Base-by-base conservation (phyloP, 768 basidiomycete genomes). In the Zangia roseola region DNA sequence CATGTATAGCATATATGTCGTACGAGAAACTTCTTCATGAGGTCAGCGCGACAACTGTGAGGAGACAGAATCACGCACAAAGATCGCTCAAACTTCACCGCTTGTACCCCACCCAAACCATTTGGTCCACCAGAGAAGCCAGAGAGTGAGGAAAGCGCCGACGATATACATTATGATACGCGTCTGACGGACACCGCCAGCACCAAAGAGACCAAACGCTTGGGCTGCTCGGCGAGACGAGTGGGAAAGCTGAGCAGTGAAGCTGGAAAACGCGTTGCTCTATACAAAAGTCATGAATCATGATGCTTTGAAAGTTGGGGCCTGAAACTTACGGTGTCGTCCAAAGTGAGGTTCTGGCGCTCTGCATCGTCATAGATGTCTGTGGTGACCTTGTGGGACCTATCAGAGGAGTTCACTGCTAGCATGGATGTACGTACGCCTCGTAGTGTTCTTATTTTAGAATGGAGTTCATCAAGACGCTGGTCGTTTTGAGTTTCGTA, bases 401-500 rank as follows among this genome's bases (percentile, higher is more conserved):
- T 25, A 38, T 53, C 38, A 49, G 31, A 31, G 6, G 16, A 45
- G 26, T 12, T 28, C 33, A n/a, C 7, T 37, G 45, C 30, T 31
- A 45, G 25, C 16, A 34, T 33, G 6, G 14, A 0, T 8, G 45
- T 24, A 54, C 80, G 56, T 63, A 92, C 91, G n/a, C 86, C 86
- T 52, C 90, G 82, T 40, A 93, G 64, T 16, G 86, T 86, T 35
- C 89, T 80, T 40, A 92, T 80, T 65, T 94, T 94, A 17, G 88
- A 82, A 66, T 93, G 91, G 2, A 94, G 74, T 42, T 90, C 86
- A 48, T 93, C 89, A 10, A 93, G 76, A 24, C 82, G 75, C 60
- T 89, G 83, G 73, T 94, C 89, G 63, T 93, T 94, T 67, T 94
- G 91, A 7, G 78, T 63, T 66, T 93, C 91, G 58, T 92, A 91